Evolutionary conservation across 192 early-diverging fungal species (phyloP), one percentile per base, ranked within the genome.

Genomic region (Backusella tarrabulga): DNA sequence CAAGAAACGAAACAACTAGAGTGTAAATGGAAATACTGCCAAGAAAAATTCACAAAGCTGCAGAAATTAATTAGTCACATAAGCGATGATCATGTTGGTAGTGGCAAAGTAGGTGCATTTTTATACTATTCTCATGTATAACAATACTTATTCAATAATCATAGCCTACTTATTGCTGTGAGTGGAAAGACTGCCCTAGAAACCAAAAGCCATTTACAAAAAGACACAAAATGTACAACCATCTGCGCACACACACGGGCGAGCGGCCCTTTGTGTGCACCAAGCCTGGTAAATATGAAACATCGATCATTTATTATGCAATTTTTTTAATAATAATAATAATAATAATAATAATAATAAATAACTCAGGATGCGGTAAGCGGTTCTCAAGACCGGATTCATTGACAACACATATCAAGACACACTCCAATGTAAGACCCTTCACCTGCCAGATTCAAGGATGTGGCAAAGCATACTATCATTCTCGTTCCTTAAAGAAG

Each of bases 191-290:
- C 29, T 88, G 87, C 63, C 74, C 81, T 23, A 79, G 85, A 29
- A 81, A 84, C 63, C 83, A 88, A 74, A 88, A 88, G 77, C 89
- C 92, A 23, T 93, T 93, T 84, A 82, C 89, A 74, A 90, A 92
- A 76, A 86, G 90, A 26, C 91, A 92, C 67, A 92, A 93, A 70
- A 85, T 93, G 75, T 88, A 86, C 46, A 92, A 92, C 67, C 93
- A 94, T 73, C 84, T 92, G 73, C 86, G 93, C 2, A 92, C 89
- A 0, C 92, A 94, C 67, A 94, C 91, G 1, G 93, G 93, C 35
- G 93, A 94, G 76, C 85, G 89, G 66, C 93, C 93, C 1, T 93
- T 90, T 83, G 81, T 86, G 34, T 94, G 93, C 71, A 79, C 80
- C 8, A 84, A 87, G 7, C 80, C 86, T 5, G 81, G 81, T 82